These are phyloP conservation scores for Paecilomyces niveus DNA, from an alignment of 2,329 filamentous ascomycete species.

Conservation along the genomic window DNA sequence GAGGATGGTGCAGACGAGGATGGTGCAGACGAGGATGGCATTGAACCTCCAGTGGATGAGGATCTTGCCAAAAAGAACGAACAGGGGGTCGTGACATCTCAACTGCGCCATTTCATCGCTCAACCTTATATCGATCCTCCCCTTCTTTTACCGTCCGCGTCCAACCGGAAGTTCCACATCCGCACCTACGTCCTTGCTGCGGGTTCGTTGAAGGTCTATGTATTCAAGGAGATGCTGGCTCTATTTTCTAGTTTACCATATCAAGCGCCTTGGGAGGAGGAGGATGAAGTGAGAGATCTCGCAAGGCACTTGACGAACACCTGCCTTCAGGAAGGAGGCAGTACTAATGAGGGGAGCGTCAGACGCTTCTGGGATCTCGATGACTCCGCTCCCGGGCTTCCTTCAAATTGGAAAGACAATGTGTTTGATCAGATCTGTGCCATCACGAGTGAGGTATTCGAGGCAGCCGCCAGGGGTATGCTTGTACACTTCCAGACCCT, in stretches of 20 bases:
- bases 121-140: slow-evolving; percentile 93
- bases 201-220: slow-evolving; percentile 71
- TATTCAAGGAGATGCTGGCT: slow-evolving; percentile 86
- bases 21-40: slow-evolving; percentile 38
- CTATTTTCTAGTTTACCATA: slow-evolving; percentile 80
- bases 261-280: slow-evolving; percentile 47
- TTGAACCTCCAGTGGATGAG: slow-evolving; percentile 13
- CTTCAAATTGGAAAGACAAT: slow-evolving; percentile 45
- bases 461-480: slow-evolving; percentile 78
- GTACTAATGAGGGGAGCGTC: slow-evolving; percentile 56
- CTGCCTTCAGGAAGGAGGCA: slow-evolving; percentile 66
- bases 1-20: slow-evolving; percentile 26
- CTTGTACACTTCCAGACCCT: slow-evolving; percentile 86
- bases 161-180: slow-evolving; percentile 84
- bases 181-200: slow-evolving; percentile 80
- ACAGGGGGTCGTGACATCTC: slow-evolving; percentile 68
- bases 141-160: slow-evolving; percentile 59
- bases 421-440: slow-evolving; percentile 68
- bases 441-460: slow-evolving; percentile 71
- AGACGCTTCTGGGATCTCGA: slow-evolving; percentile 67
- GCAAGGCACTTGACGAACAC: slow-evolving; percentile 88
- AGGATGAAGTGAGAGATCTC: slow-evolving; percentile 47
- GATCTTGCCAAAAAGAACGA: slow-evolving; percentile 17
- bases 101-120: slow-evolving; percentile 90
- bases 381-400: slow-evolving; percentile 21